Evolutionary conservation across 2,329 filamentous ascomycete species (phyloP), one percentile per base, ranked within the genome.

Genomic region (Fusarium sp.): DNA sequence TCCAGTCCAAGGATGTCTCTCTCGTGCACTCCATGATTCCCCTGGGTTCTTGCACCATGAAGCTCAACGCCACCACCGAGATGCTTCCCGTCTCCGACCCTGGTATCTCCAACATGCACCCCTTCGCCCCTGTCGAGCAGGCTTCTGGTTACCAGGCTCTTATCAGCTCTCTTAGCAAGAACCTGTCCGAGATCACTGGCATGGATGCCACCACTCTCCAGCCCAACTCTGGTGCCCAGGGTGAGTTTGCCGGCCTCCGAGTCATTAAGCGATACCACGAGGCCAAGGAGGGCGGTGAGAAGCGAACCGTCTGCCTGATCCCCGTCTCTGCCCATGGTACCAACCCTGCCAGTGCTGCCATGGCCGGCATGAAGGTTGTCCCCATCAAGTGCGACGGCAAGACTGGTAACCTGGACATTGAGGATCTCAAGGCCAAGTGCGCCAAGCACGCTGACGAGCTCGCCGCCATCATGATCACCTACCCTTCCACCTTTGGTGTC

Each of bases 21-120:
- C 88, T 98, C 4, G 94, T 95, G 2, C 96, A 98, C 85, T 98
- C 95, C 8, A 98, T 98, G 96, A 98, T 98, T 71, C 95, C 96
- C 3, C 90, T 98, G 3, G 96, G 96, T 15, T 98, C 96, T 2
- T 98, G 96, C 87, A 98, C 96, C 10, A 98, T 98, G 96, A 98
- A 98, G 87, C 91, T 98, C 61, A 98, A 98, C 82, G 94, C 94
- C 58, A 97, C 95, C 8, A 94, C 94, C 1, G 95, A 98, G 85
- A 98, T 98, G 96, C 89, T 93, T 11, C 92, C 95, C 8, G 87
- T 98, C 65, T 75, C 77, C 25, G 74, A 77, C 59, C 77, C 77
- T 2, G 70, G 66, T 38, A 75, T 79, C 47, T 67, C 93, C 56
- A 90, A 92, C 72, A 87, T 97, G 47, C 96, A 98, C 84, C 96